These are phyloP conservation scores for Chionographis japonica DNA, from an alignment of 106 monocot genomes.

Conservation along the genomic window DNA sequence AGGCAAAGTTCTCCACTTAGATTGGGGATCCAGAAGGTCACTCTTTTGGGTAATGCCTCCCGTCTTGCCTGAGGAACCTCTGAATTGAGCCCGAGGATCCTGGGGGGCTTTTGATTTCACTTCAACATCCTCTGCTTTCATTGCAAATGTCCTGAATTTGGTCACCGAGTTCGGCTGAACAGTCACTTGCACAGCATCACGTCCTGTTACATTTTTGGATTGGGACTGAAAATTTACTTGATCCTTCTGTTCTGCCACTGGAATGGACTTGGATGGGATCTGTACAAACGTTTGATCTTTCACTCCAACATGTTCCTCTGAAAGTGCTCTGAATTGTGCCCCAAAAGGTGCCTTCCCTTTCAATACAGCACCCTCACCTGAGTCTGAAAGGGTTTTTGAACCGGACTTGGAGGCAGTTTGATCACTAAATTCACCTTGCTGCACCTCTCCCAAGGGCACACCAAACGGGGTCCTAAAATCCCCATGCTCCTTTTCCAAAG, in stretches of 20 bases:
- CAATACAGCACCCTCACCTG: conserved; percentile 5
- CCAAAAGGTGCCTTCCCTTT: conserved; percentile 12
- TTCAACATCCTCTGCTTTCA: conserved; percentile 19
- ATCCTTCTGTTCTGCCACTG: conserved; percentile 8
- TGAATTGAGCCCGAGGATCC: conserved; percentile 16
- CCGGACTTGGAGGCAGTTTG: conserved; percentile 6
- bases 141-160: conserved; percentile 16
- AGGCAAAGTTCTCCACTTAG: conserved; percentile 13
- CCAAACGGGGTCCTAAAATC: conserved; percentile 1
- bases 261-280: conserved; percentile 1
- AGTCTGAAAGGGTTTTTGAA: conserved; percentile 18
- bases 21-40: conserved; percentile 10
- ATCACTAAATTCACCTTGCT: conserved; percentile 7
- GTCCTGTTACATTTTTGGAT: conserved; percentile 4
- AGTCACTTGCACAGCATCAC: conserved; percentile 8
- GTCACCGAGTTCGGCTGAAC: conserved; percentile 12
- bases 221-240: conserved; percentile 15
- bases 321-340: neutral
- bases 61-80: conserved; percentile 8
- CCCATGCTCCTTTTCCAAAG: conserved; percentile 18
- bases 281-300: conserved; percentile 18
- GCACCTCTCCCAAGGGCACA: neutral
- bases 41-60: conserved; percentile 13
- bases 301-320: conserved; percentile 4
- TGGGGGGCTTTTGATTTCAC: conserved; percentile 16